phyloP scores from a whole-genome alignment of 2,329 filamentous ascomycete genomes.

The Lachnellula suecica region DNA sequence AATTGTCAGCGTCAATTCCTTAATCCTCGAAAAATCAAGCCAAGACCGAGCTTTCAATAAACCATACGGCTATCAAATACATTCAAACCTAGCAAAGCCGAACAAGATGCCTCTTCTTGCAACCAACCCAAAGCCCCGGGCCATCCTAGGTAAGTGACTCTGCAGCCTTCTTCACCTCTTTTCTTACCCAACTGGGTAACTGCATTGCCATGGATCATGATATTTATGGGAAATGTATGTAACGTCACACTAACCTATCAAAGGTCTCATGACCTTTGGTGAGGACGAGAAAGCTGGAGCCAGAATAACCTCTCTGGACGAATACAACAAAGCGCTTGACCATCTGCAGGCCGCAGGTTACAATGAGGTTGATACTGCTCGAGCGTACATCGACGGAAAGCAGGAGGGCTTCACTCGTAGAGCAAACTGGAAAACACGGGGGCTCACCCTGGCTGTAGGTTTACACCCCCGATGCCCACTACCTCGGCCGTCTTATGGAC shows the following conservation, averaged over 20 bases:
- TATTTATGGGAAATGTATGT: too few relatives aligned
- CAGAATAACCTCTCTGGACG: constrained; percentile 65
- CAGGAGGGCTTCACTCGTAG: constrained; percentile 79
- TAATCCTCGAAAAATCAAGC: too few relatives aligned
- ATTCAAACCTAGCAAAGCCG: neutral
- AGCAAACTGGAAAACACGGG: constrained; percentile 76
- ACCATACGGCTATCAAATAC: neutral
- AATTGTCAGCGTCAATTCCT: too few relatives aligned
- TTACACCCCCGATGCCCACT: too few relatives aligned
- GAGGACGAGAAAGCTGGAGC: constrained; percentile 62
- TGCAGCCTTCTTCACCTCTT: too few relatives aligned
- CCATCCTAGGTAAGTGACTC: neutral
- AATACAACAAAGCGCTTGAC: constrained; percentile 72
- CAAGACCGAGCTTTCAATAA: too few relatives aligned
- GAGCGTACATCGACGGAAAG: constrained; percentile 67
- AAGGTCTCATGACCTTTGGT: constrained; percentile 81
- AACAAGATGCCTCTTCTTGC: constrained; percentile 29
- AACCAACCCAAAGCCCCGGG: constrained; percentile 44
- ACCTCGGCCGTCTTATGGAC: too few relatives aligned
- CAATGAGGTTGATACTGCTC: constrained; percentile 82
- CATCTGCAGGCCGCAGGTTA: constrained; percentile 77
- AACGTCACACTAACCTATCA: neutral
- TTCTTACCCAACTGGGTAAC: too few relatives aligned
- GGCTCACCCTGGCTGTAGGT: constrained; percentile 62
- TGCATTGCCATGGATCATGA: too few relatives aligned